Evolutionary conservation across 768 basidiomycete genomes (phyloP).

Genomic region (Trametes coccinea): DNA sequence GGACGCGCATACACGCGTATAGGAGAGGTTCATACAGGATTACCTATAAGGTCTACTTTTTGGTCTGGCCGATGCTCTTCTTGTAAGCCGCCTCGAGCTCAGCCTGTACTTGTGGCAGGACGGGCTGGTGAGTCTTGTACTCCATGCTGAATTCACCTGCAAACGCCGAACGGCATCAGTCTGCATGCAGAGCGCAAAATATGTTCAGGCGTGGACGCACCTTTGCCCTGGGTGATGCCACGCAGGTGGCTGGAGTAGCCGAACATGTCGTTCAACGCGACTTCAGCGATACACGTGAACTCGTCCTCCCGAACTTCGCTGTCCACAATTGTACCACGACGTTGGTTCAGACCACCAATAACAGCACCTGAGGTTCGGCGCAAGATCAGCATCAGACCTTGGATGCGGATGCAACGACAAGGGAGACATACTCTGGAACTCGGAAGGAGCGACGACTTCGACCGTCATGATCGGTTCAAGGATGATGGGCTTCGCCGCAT

Average conservation of each 20-base stretch:
- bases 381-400: neutral
- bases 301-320: conserved; percentile 97
- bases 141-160: conserved; percentile 78
- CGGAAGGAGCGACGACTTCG: conserved; percentile 92
- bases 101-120: conserved; percentile 82
- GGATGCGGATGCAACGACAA: neutral
- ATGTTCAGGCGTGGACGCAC: conserved; percentile 37
- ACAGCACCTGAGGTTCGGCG: conserved; percentile 58
- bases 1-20: neutral
- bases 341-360: conserved; percentile 90
- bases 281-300: conserved; percentile 89
- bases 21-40: neutral
- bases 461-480: conserved; percentile 99
- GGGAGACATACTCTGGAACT: conserved; percentile 78
- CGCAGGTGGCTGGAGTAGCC: conserved; percentile 92
- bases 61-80: conserved; percentile 68
- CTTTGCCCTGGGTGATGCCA: conserved; percentile 96
- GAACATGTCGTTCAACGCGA: conserved; percentile 98
- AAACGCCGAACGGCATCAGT: neutral
- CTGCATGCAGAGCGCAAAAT: neutral
- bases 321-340: conserved; percentile 92
- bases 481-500: conserved; percentile 73
- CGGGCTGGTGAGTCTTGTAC: conserved; percentile 82
- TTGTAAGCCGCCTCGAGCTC: conserved; percentile 87
- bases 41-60: conserved; percentile 56